Evolutionary conservation across 108 stramenopile genomes (phyloP).

Genomic region (Parmales sp.): DNA sequence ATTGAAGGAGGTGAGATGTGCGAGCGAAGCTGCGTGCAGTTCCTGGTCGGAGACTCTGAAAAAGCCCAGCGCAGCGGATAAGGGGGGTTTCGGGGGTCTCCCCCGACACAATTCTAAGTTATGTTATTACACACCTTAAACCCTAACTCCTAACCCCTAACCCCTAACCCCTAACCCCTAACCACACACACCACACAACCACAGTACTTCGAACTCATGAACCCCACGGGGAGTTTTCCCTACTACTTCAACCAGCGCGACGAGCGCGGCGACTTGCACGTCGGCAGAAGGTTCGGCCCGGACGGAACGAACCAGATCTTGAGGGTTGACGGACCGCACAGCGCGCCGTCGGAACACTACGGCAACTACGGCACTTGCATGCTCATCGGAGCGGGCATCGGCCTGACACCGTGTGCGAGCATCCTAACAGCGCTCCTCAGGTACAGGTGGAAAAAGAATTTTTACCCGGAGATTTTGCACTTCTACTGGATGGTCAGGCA

Average conservation of each 20-base stretch:
- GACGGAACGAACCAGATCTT: slow-evolving; percentile 22
- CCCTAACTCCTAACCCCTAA: no score
- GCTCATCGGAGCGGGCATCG: slow-evolving; percentile 33
- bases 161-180: no score
- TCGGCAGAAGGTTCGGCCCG: slow-evolving; percentile 22
- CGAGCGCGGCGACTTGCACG: slow-evolving; percentile 14
- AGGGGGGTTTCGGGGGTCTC: no score
- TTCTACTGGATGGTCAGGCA: slow-evolving; percentile 35
- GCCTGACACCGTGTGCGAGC: slow-evolving; percentile 27
- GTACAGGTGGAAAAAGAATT: slow-evolving; percentile 34
- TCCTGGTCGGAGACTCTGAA: no score
- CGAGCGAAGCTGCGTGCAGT: no score
- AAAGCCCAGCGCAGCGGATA: no score
- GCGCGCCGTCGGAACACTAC: slow-evolving; percentile 30
- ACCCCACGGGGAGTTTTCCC: slow-evolving; percentile 3
- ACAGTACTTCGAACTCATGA: slow-evolving; percentile 19
- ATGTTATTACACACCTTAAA: no score
- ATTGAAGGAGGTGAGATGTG: no score
- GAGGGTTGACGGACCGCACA: slow-evolving; percentile 32
- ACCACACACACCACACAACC: no score
- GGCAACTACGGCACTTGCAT: slow-evolving; percentile 17
- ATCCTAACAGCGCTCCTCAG: slow-evolving; percentile 21
- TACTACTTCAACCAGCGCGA: slow-evolving; percentile 19
- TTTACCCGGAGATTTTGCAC: slow-evolving; percentile 31
- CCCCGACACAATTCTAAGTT: no score